phyloP scores from a whole-genome alignment of 257 asterid genomes.

The Hygrophila difformis region DNA sequence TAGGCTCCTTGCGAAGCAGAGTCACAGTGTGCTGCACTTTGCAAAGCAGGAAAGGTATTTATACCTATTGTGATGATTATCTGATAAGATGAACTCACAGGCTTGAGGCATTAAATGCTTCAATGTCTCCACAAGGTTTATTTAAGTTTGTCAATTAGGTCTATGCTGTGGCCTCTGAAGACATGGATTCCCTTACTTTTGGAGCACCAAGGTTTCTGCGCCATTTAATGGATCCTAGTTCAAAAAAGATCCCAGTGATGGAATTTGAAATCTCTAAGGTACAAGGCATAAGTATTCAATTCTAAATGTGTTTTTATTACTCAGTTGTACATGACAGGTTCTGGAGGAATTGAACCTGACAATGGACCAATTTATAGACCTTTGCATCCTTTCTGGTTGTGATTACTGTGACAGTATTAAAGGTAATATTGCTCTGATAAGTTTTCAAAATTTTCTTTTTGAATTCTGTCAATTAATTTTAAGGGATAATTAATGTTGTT shows the following conservation, averaged over 20 bases:
- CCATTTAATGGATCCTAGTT: conserved; percentile 97
- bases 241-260: conserved; percentile 96
- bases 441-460: no score
- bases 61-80: conserved; percentile 13
- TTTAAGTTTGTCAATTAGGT: conserved; percentile 49
- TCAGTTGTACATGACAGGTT: conserved; percentile 34
- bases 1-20: conserved; percentile 99
- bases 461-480: no score
- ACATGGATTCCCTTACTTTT: conserved; percentile 97
- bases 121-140: conserved; percentile 12
- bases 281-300: conserved; percentile 18
- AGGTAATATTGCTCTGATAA: conserved; percentile 37
- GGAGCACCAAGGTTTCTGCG: conserved; percentile 95
- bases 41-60: conserved; percentile 62
- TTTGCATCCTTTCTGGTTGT: conserved; percentile 93
- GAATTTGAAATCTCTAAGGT: conserved; percentile 95
- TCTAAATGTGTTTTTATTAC: conserved; percentile 13
- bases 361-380: conserved; percentile 97
- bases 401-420: conserved; percentile 95
- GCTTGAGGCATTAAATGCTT: conserved; percentile 4
- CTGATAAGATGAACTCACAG: conserved; percentile 11
- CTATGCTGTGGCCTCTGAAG: conserved; percentile 97
- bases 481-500: no score
- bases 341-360: conserved; percentile 80
- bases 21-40: conserved; percentile 92